phyloP scores from a whole-genome alignment of 2,329 filamentous ascomycete species.

The Neurospora crassa region DNA sequence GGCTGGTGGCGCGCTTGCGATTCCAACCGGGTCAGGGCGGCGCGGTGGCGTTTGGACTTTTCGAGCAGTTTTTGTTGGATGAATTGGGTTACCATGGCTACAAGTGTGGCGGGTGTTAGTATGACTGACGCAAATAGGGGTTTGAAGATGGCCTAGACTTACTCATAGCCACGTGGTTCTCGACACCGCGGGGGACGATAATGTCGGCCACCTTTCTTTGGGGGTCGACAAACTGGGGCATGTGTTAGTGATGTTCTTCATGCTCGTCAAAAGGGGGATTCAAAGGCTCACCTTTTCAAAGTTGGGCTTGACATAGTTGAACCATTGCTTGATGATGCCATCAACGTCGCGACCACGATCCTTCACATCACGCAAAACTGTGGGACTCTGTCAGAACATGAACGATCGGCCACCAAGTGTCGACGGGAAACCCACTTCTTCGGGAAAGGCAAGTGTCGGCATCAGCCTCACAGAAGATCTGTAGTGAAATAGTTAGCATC shows the following conservation, averaged over 20 bases:
- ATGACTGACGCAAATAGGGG: not conserved
- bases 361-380: conserved; percentile 77
- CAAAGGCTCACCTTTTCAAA: conserved; percentile 58
- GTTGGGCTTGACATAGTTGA: conserved; percentile 90
- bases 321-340: conserved; percentile 98
- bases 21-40: conserved; percentile 68
- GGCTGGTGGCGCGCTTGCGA: conserved; percentile 60
- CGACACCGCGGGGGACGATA: conserved; percentile 87
- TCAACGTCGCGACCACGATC: conserved; percentile 87
- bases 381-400: conserved; percentile 6
- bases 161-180: conserved; percentile 85
- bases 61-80: conserved; percentile 78
- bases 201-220: conserved; percentile 89
- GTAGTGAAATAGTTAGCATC: conserved; percentile 17
- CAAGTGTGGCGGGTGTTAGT: not conserved
- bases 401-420: not conserved
- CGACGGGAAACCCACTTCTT: conserved; percentile 52
- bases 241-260: conserved; percentile 9
- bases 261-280: too few relatives aligned
- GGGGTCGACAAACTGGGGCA: conserved; percentile 66
- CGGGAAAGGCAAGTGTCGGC: conserved; percentile 86
- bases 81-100: conserved; percentile 87
- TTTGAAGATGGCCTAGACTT: not conserved
- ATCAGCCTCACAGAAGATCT: conserved; percentile 96
- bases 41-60: conserved; percentile 76